Evolutionary conservation across 495 filamentous ascomycete species (phyloP).

Genomic region (Penicillium bovifimosum): DNA sequence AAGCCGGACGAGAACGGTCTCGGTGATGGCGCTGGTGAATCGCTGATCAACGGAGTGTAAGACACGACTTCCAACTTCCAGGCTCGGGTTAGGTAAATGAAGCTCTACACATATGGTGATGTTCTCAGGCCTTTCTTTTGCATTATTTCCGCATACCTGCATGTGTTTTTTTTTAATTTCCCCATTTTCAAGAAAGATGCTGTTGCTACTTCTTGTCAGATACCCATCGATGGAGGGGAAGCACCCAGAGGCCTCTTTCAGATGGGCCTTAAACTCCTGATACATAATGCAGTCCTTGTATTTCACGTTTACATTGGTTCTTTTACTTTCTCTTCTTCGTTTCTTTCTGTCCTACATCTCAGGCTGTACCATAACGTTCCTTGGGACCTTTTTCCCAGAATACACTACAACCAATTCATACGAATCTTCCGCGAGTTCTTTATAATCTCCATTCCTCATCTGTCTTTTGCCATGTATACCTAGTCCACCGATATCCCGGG

Average conservation of each 20-base stretch:
- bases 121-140: conserved; percentile 6
- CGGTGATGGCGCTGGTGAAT: conserved; percentile 11
- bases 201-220: background rate
- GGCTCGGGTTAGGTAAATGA: background rate
- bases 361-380: conserved; percentile 1
- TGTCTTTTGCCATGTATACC: no score
- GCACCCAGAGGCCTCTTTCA: background rate
- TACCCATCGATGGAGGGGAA: background rate
- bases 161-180: conserved; percentile 2
- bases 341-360: background rate
- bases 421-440: no score
- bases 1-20: conserved; percentile 17
- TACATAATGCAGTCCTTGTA: conserved; percentile 1
- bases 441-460: no score
- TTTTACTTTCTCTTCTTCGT: background rate
- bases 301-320: background rate
- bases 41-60: conserved; percentile 34
- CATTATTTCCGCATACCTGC: background rate
- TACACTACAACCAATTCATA: no score
- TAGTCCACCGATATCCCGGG: no score
- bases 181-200: no score
- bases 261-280: background rate
- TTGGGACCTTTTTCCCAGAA: background rate
- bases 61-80: background rate
- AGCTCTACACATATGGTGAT: background rate